Evolutionary conservation across 495 filamentous ascomycete species (phyloP).

Genomic region (Penicillium turbatum): DNA sequence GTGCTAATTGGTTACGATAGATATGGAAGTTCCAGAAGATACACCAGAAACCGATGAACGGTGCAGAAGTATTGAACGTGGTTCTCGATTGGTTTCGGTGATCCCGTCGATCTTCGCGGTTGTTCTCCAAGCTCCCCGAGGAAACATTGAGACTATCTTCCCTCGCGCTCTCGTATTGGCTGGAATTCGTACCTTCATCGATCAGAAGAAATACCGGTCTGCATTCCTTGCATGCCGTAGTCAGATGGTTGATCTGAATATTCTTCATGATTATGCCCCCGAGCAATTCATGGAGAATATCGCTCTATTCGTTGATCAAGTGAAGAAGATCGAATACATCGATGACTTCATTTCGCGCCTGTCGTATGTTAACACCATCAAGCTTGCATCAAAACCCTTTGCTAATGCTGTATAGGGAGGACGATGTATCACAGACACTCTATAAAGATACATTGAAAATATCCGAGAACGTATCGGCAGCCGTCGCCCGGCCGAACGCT

Average conservation of each 20-base stretch:
- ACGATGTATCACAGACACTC: conserved; percentile 91
- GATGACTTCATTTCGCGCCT: conserved; percentile 90
- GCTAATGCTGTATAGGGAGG: conserved; percentile 56
- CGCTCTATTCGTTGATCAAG: conserved; percentile 74
- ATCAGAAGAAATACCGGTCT: conserved; percentile 69
- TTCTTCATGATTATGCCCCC: conserved; percentile 89
- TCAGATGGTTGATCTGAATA: conserved; percentile 96
- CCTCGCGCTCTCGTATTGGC: conserved; percentile 89
- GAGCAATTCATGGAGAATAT: conserved; percentile 76
- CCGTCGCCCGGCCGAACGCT: conserved; percentile 23
- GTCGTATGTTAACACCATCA: conserved; percentile 52
- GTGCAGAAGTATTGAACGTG: conserved; percentile 88
- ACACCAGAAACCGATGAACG: conserved; percentile 89
- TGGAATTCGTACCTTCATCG: conserved; percentile 76
- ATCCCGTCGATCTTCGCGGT: conserved; percentile 82
- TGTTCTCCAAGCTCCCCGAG: conserved; percentile 87
- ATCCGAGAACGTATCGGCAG: conserved; percentile 30
- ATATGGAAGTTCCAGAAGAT: conserved; percentile 77
- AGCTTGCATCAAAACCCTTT: not conserved
- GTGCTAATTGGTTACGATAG: conserved; percentile 31
- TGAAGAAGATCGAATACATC: conserved; percentile 78
- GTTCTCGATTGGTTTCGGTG: conserved; percentile 77
- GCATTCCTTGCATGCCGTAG: conserved; percentile 85
- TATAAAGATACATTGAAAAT: conserved; percentile 73
- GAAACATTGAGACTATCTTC: conserved; percentile 93